Evolutionary conservation across 2,329 filamentous ascomycete genomes (phyloP).

Genomic region (Fusarium keratoplasticum): DNA sequence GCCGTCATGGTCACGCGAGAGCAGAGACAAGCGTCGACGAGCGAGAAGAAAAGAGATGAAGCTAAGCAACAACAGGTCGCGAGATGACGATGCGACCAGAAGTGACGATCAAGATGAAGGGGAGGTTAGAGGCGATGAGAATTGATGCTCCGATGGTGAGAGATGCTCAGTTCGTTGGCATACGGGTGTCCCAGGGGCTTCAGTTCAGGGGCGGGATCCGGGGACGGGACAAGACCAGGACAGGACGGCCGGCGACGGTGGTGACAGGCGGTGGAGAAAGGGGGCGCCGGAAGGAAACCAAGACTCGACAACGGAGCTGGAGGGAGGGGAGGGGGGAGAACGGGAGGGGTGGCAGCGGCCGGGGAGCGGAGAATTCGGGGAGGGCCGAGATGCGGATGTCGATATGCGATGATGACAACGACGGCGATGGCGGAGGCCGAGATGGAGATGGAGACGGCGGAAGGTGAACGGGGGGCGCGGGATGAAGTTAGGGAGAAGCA

Average conservation of each 20-base stretch:
- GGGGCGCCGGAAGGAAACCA: slow-evolving; percentile 31
- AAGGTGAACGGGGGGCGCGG: slow-evolving; percentile 9
- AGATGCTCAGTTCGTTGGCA: slow-evolving; percentile 24
- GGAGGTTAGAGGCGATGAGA: not conserved
- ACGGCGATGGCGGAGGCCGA: not conserved
- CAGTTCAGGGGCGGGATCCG: slow-evolving; percentile 37
- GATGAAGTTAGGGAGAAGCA: slow-evolving; percentile 46
- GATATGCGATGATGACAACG: slow-evolving; percentile 8
- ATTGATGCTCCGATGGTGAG: not conserved
- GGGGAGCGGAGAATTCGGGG: slow-evolving; percentile 27
- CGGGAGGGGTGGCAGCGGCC: slow-evolving; percentile 10
- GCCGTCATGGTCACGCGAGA: slow-evolving; percentile 48
- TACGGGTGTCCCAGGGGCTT: slow-evolving; percentile 24
- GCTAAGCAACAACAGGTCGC: slow-evolving; percentile 8
- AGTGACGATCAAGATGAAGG: slow-evolving; percentile 9
- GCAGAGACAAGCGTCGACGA: slow-evolving; percentile 16
- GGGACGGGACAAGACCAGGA: slow-evolving; percentile 18
- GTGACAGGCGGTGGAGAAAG: slow-evolving; percentile 33
- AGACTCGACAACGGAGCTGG: slow-evolving; percentile 12
- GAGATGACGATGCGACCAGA: slow-evolving; percentile 3
- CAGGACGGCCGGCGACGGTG: slow-evolving; percentile 37
- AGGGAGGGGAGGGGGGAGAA: not conserved
- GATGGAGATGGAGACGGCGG: not conserved
- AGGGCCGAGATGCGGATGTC: slow-evolving; percentile 3
- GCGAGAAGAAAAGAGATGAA: slow-evolving; percentile 20